Base-by-base conservation (phyloP, 441 rosid genomes). In the Jatropha podagrica region DNA sequence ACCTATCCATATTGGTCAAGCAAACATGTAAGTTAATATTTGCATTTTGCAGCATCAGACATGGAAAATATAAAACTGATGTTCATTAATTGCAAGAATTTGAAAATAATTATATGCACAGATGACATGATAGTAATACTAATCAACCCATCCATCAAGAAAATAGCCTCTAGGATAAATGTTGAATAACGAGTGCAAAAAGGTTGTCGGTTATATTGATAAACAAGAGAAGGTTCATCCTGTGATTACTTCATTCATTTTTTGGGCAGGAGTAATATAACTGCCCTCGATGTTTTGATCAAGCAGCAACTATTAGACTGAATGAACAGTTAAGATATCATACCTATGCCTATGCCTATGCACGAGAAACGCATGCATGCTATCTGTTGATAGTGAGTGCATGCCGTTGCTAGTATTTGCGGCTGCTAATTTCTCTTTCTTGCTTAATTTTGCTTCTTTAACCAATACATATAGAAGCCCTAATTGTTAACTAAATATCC, bases 1-100 rank as follows among this genome's bases (percentile, higher is more conserved):
- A 96, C 88, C 98, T 96, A 84, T 77, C 72, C 42, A 61, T 52
- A 46, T 61, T 49, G 18, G 52, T 15, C 11, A 41, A 73, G 68
- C 32, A 44, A 41, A 42, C 37, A 15, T 49, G 12, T 49, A 15
- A 55, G 8, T 40, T 54, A 42, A 27, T 11, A 37, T 7, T 4
- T 9, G 18, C 38, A 75, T 73, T 11, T 27, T 58, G 14, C 10
- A 56, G 11, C 4, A 71, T 13, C 42, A 32, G 32, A 32, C 32
- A 32, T 32, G 17, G 12, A 41, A 7, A 18, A 17, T 32, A 74
- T 17, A 74, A 51, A 14, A 54, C 8, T 10, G 48, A 40, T 38
- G 27, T 64, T 40, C 71, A 41, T 48, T 14, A 17, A 26, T 38
- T 32, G n/a, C 62, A 17, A 44, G 61, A n/a, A 58, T 60, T 68